These are phyloP conservation scores for Penicillium angulare DNA, from an alignment of 495 filamentous ascomycete species.

Conservation along the genomic window DNA sequence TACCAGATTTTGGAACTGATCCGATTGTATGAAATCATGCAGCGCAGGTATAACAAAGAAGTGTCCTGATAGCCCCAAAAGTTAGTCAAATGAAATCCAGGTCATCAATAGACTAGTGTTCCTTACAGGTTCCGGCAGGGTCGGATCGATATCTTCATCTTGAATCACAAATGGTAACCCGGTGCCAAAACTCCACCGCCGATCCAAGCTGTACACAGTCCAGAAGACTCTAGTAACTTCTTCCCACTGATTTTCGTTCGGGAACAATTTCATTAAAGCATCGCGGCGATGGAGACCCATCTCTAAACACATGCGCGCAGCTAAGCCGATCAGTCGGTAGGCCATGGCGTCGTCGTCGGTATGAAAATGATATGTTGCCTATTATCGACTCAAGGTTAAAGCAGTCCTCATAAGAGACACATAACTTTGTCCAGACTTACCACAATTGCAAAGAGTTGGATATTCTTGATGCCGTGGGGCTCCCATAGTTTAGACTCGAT, in stretches of 20 bases:
- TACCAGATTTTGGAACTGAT: conserved; percentile 80
- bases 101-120: neutral
- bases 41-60: conserved; percentile 64
- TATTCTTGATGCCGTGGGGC: conserved; percentile 60
- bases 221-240: conserved; percentile 71
- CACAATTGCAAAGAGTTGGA: conserved; percentile 72
- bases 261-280: conserved; percentile 62
- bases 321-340: conserved; percentile 76
- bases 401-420: neutral
- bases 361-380: conserved; percentile 85
- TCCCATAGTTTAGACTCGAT: conserved; percentile 68
- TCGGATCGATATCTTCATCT: conserved; percentile 80
- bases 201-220: conserved; percentile 75
- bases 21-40: conserved; percentile 75
- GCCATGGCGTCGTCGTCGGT: conserved; percentile 76
- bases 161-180: conserved; percentile 79
- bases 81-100: neutral
- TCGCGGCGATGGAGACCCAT: conserved; percentile 76
- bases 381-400: neutral
- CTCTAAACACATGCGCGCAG: conserved; percentile 74
- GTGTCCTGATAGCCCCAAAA: conserved; percentile 57
- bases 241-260: conserved; percentile 58
- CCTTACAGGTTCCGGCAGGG: conserved; percentile 72
- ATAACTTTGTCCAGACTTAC: conserved; percentile 47
- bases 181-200: conserved; percentile 78